Conservation (phyloP, 2,329 filamentous ascomycete genomes). For the Alternaria ethzedia region DNA sequence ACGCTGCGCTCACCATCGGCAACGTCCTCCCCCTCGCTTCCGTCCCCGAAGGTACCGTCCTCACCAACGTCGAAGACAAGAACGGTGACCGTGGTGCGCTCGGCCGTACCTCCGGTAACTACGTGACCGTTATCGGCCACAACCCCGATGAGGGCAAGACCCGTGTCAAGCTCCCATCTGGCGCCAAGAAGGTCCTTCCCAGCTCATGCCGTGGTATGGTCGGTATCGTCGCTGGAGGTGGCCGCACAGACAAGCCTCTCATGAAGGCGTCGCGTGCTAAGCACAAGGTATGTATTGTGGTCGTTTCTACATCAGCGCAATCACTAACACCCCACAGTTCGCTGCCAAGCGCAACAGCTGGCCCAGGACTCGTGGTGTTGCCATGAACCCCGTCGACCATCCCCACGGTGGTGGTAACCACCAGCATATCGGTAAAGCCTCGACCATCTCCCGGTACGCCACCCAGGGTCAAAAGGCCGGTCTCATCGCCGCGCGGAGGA, state of each 20-base stretch:
- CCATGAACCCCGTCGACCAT: constrained; percentile 99
- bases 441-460: constrained; percentile 98
- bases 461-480: constrained; percentile 99
- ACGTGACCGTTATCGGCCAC: constrained; percentile 73
- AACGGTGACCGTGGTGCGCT: constrained; percentile 94
- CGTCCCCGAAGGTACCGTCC: constrained; percentile 98
- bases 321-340: constrained; percentile 63
- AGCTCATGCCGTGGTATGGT: constrained; percentile 96
- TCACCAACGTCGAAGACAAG: constrained; percentile 99
- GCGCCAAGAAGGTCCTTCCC: constrained; percentile 98
- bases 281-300: constrained; percentile 69
- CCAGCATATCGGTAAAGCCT: constrained; percentile 99
- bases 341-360: constrained; percentile 99
- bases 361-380: constrained; percentile 99
- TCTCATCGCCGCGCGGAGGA: constrained; percentile 99
- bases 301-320: not conserved
- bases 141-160: constrained; percentile 86
- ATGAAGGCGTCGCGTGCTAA: constrained; percentile 99
- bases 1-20: constrained; percentile 93
- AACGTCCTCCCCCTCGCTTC: constrained; percentile 94
- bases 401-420: constrained; percentile 86
- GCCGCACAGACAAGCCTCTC: constrained; percentile 99
- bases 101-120: constrained; percentile 98
- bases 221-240: constrained; percentile 98
- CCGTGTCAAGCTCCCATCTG: constrained; percentile 97